Conservation (phyloP, 176 grass and related monocot genomes). For the Themeda triandra region DNA sequence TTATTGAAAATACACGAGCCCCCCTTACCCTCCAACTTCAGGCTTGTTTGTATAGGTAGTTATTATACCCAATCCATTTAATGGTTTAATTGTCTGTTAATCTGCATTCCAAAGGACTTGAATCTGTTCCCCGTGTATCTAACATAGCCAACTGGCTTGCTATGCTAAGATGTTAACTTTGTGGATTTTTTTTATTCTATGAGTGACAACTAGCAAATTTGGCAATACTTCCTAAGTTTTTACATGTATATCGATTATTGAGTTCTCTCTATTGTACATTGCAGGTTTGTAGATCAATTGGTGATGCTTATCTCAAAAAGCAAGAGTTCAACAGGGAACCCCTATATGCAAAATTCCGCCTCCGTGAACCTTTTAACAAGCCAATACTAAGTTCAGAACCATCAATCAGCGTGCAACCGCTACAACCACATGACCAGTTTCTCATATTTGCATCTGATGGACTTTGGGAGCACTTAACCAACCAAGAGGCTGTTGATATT, state of each 20-base stretch:
- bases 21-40: neutral
- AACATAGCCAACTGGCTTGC: neutral
- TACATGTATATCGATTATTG: neutral
- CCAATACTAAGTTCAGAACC: constrained; percentile 87
- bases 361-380: constrained; percentile 75
- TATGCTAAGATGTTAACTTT: neutral
- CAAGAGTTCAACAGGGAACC: constrained; percentile 83
- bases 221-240: neutral
- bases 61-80: neutral
- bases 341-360: constrained; percentile 73
- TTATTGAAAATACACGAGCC: neutral
- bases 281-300: constrained; percentile 86
- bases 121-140: neutral
- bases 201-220: constrained; percentile 3
- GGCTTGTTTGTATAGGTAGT: neutral
- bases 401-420: constrained; percentile 56
- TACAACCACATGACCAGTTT: constrained; percentile 83
- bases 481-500: constrained; percentile 96
- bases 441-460: constrained; percentile 96
- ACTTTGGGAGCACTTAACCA: constrained; percentile 92
- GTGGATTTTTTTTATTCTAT: constrained; percentile 23
- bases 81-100: neutral
- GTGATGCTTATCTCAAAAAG: constrained; percentile 87
- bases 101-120: neutral
- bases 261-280: constrained; percentile 9